Evolutionary conservation across 768 basidiomycete genomes (phyloP).

Genomic region (Tulasnella sp.): DNA sequence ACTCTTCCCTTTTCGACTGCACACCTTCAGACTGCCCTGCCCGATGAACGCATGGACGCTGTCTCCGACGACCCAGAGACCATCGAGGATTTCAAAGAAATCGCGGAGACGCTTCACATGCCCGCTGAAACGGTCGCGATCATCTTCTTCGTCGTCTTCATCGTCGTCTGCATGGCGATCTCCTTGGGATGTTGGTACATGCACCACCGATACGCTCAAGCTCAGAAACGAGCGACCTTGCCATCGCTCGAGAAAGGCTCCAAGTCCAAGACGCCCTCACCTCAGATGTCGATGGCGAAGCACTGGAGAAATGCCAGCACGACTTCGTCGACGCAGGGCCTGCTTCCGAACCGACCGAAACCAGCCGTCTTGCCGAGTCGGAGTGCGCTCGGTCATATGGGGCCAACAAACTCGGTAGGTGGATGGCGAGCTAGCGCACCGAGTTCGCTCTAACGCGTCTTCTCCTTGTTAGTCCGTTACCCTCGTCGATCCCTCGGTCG

Average conservation of each 20-base stretch:
- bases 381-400: not conserved
- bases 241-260: not conserved
- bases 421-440: not conserved
- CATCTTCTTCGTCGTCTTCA: conserved; percentile 13
- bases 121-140: not conserved
- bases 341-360: not conserved
- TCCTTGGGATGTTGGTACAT: not conserved
- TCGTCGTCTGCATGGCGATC: not conserved
- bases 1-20: not conserved
- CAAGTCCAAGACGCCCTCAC: not conserved
- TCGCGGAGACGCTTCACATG: not conserved
- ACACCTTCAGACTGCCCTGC: not conserved
- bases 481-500: not conserved
- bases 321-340: not conserved
- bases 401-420: not conserved
- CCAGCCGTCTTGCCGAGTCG: not conserved
- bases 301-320: not conserved
- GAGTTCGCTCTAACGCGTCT: not conserved
- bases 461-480: not conserved
- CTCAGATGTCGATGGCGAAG: not conserved
- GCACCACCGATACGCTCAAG: not conserved
- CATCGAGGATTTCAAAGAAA: not conserved
- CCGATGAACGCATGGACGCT: conserved; percentile 12
- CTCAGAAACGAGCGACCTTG: not conserved
- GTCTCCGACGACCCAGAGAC: conserved; percentile 11